Conservation (phyloP, 2,329 filamentous ascomycete genomes). For the Ascomycota sp. region DNA sequence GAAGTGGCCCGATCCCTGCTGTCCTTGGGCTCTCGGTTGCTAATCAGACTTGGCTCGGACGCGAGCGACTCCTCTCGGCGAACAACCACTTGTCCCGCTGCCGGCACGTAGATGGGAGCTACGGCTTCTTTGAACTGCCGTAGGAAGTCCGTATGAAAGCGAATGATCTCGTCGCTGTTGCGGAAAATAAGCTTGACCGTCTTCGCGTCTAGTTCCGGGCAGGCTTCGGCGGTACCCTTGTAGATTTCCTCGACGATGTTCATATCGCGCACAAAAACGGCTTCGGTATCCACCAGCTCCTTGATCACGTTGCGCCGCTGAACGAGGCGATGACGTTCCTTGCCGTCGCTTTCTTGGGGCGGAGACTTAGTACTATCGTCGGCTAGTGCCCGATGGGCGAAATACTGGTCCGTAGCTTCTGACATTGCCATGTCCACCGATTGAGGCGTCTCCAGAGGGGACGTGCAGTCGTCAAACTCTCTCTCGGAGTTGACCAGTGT, state of each 20-base stretch:
- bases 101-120: slow-evolving; percentile 56
- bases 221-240: slow-evolving; percentile 74
- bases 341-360: slow-evolving; percentile 20
- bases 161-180: slow-evolving; percentile 78
- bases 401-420: slow-evolving; percentile 19
- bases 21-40: slow-evolving; percentile 24
- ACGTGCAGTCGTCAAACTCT: slow-evolving; percentile 23
- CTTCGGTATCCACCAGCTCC: slow-evolving; percentile 83
- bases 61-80: slow-evolving; percentile 19
- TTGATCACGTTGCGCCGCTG: slow-evolving; percentile 74
- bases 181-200: slow-evolving; percentile 83
- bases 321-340: slow-evolving; percentile 50
- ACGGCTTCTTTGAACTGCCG: slow-evolving; percentile 64
- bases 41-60: slow-evolving; percentile 19
- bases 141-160: slow-evolving; percentile 65
- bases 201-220: slow-evolving; percentile 56
- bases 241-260: slow-evolving; percentile 96
- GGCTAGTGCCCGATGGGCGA: slow-evolving; percentile 14
- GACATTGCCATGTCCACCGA: slow-evolving; percentile 27
- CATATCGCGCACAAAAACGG: slow-evolving; percentile 83
- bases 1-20: slow-evolving; percentile 29
- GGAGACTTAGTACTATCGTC: slow-evolving; percentile 17
- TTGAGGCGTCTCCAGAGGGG: slow-evolving; percentile 21
- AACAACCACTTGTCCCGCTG: slow-evolving; percentile 21
- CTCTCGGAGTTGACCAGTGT: slow-evolving; percentile 23